Evolutionary conservation across 352 stramenopile species (phyloP), one percentile per base, ranked within the genome.

Genomic region (Blastocystis sp.): DNA sequence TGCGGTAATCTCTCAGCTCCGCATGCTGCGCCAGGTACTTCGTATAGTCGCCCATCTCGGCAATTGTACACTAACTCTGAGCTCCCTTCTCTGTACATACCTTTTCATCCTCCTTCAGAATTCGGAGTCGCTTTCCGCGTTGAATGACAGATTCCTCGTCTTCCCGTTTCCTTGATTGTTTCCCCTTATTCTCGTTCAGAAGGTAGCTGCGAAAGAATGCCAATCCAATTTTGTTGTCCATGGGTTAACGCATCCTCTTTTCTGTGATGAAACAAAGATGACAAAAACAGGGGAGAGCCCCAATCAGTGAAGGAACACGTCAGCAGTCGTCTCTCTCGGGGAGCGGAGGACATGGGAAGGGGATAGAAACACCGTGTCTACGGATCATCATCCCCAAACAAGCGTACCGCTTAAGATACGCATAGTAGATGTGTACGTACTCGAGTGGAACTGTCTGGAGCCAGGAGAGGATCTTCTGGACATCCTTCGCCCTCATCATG

Each of bases 381-480:
- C 0, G 14, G 48, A 7, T 56, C 5, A 56, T 17, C 5, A 7
- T 14, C 48, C 48, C 48, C 5, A 7, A 56, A 7, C 48, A 56
- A 7, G 48, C 0, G 5, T 14, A 67, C n/a, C 45, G 43, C 38
- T 48, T 70, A 3, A 84, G 61, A 69, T 67, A 84, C 3, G 74
- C 3, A 67, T 69, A 84, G 48, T 69, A 28, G n/a, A 10, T n/a
- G 1, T 28, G 74, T 7, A 84, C 56, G n/a, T 84, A 84, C 38
- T 84, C 53, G 21, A 84, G 34, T n/a, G 74, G 52, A 67, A 84
- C 48, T 4, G 74, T 84, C n/a, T 84, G 74, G 0, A 84, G 65
- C 74, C 74, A 84, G n/a, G 34, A 28, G 10, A 84, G 38, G 52
- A 84, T 38, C 17, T 61, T 17, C 4, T 70, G 17, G 7, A 28